Evolutionary conservation across 2,329 filamentous ascomycete species (phyloP), one percentile per base, ranked within the genome.

Genomic region (Alternaria gaisen): DNA sequence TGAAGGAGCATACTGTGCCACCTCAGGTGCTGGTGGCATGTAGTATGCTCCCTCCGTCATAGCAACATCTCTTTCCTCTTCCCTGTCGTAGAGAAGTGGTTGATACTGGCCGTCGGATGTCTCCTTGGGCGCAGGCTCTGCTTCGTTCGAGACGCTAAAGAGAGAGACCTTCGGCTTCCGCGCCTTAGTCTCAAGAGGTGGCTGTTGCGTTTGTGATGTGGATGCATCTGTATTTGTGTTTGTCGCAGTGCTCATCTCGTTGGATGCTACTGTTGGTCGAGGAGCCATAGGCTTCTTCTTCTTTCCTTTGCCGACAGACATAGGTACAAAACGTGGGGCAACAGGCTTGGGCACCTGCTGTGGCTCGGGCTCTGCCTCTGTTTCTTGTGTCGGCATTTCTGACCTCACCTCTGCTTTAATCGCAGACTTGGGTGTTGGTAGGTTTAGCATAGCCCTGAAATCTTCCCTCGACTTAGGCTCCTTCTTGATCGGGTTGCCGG

Each of bases 311-410:
- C 89, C 87, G 14, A 97, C 93, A 1, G 94, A 97, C 38, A 97
- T 82, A 4, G 94, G 94, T 74, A 90, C 91, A 79, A 98, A 97
- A 91, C 78, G 87, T 12, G 93, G 88, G 69, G 94, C 95, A 20
- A 91, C 91, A 14, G 91, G 79, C 79, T 91, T 90, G 16, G 90
- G 85, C 59, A 90, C 87, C 2, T 86, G 63, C 32, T 50, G 43
- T 5, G 44, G 83, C n/a, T 85, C 85, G 26, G 85, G 14, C 22
- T 38, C 47, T 12, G 7, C 79, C 71, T 88, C 87, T 70, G 51
- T 11, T 3, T 26, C 26, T 9, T 63, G 50, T 2, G 18, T 34
- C 16, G 56, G n/a, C 5, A 34, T 22, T 12, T 47, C 53, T 38
- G 43, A 22, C 24, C 56, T 65, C 3, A 38, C 22, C 26, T 42